phyloP scores from a whole-genome alignment of 352 stramenopile genomes.

The Pythium phragmiticola region DNA sequence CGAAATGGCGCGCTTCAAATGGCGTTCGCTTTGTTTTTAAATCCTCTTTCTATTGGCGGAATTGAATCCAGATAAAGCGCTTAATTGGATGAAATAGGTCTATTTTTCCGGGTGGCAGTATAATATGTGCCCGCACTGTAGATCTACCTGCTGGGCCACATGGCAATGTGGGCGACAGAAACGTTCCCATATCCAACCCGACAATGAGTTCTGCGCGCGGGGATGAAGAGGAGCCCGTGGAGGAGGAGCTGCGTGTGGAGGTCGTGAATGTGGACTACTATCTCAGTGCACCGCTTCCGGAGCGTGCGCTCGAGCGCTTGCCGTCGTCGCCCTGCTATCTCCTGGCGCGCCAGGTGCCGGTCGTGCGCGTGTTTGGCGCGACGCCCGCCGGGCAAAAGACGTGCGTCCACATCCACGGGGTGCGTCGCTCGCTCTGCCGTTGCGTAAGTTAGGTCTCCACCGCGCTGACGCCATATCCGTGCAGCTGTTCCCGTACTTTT shows the following conservation, averaged over 20 bases:
- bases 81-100: too few relatives aligned
- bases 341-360: slow-evolving; percentile 66
- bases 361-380: slow-evolving; percentile 88
- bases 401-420: slow-evolving; percentile 88
- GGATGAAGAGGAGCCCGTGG: neutral
- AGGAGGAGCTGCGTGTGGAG: slow-evolving; percentile 55
- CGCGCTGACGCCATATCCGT: neutral
- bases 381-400: slow-evolving; percentile 89
- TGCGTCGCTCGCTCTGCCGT: slow-evolving; percentile 22
- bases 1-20: neutral
- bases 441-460: too few relatives aligned
- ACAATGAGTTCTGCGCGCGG: neutral
- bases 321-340: slow-evolving; percentile 66
- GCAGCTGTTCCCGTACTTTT: slow-evolving; percentile 88
- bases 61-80: too few relatives aligned
- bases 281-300: slow-evolving; percentile 62
- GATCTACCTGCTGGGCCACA: too few relatives aligned
- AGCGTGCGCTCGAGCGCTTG: slow-evolving; percentile 39
- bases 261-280: slow-evolving; percentile 84
- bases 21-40: too few relatives aligned
- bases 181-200: neutral
- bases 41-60: too few relatives aligned
- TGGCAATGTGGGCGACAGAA: neutral
- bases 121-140: neutral
- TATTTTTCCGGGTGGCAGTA: too few relatives aligned